Evolutionary conservation across 208 protist genomes (phyloP), one percentile per base, ranked within the genome.

Genomic region (Trypanosoma avium): DNA sequence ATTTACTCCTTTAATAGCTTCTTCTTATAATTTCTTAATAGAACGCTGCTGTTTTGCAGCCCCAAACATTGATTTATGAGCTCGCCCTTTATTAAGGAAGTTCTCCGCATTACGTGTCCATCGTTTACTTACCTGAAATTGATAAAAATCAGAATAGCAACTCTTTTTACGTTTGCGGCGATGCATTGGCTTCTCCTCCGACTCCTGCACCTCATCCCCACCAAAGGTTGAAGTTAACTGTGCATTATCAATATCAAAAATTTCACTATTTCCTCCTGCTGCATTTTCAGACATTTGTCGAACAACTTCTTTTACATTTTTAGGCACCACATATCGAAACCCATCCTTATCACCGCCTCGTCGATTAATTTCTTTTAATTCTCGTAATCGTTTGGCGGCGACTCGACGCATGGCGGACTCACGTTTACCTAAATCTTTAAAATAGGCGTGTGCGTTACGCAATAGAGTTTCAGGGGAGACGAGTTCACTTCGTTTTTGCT

Each of bases 31-130:
- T 45, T 93, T 93, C 55, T 83, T 79, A 58, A 93, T 91, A 10
- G 84, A 89, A 42, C 90, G 86, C 55, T 90, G 82, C n/a, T 82
- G 90, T 63, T 87, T 84, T 68, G 88, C 86, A 3, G 82, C 79
- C 59, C 88, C 90, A 74, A 95, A 93, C 33, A 95, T 73, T 26
- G 81, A 78, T 75, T 84, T 91, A 68, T 85, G 70, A 3, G 79
- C 80, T 15, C 82, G 73, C n/a, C 86, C 85, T 36, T 79, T 79
- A 27, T 81, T 82, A 32, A 95, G 57, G 56, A 95, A 95, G 56
- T 78, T 88, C 71, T 95, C 90, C 27, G 90, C 90, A 47, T 95
- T 95, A 8, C 77, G 72, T 13, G 90, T 92, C 87, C 90, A 95
- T 30, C 75, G 77, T 65, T 82, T 81, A 59, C 82, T 92, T 46